These are phyloP conservation scores for Diplodia sapinea DNA, from an alignment of 2,329 filamentous ascomycete species.

Conservation along the genomic window DNA sequence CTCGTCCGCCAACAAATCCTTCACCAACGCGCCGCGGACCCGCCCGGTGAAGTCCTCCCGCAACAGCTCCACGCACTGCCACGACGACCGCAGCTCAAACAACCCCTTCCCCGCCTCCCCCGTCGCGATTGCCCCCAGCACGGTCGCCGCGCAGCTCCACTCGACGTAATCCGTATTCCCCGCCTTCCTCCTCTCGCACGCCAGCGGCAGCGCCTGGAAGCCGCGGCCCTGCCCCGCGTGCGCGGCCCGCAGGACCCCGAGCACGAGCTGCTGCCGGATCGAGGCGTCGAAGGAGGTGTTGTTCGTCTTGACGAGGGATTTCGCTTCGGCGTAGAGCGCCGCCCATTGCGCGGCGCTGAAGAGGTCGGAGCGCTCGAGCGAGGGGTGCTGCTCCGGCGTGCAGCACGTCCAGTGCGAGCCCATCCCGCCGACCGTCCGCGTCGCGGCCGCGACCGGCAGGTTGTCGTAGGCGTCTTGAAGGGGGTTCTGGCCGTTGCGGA, in stretches of 20 bases:
- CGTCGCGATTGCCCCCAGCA: not conserved
- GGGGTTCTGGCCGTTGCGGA: not conserved
- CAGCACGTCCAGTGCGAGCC: conserved; percentile 39
- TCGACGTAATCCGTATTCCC: not conserved
- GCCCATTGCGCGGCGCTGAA: conserved; percentile 6
- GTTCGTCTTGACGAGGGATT: not conserved
- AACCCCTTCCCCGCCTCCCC: not conserved
- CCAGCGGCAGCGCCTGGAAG: not conserved
- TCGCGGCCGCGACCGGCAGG: conserved; percentile 35
- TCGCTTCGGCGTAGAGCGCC: not conserved
- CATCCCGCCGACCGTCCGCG: conserved; percentile 38
- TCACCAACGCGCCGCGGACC: not conserved
- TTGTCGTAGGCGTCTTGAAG: conserved; percentile 34
- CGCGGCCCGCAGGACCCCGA: not conserved
- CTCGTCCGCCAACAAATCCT: not conserved
- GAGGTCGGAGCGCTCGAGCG: conserved; percentile 16
- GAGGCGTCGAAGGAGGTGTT: not conserved
- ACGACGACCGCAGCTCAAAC: not conserved
- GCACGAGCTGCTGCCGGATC: not conserved
- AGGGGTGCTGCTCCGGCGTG: conserved; percentile 32
- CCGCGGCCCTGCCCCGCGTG: too few relatives aligned
- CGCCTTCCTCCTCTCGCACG: not conserved
- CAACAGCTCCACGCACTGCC: not conserved
- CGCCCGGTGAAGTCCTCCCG: not conserved
- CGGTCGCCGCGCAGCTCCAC: not conserved